These are phyloP conservation scores for Gynochthodes officinalis DNA, from an alignment of 257 asterid genomes.

Conservation along the genomic window DNA sequence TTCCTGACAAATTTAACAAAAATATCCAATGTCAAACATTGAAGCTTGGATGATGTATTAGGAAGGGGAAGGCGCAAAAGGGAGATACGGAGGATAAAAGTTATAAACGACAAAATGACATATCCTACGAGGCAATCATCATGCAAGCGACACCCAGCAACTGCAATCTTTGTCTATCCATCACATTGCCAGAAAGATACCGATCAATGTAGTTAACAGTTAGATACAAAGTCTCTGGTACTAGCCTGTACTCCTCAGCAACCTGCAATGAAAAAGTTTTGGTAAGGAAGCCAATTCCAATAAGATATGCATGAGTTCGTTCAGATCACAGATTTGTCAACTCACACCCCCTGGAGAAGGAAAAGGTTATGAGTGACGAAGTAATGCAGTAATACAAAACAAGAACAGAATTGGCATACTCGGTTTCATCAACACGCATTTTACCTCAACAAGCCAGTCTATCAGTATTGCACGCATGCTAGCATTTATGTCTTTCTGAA, in stretches of 20 bases:
- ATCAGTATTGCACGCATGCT: slow-evolving; percentile 46
- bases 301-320: background rate
- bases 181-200: slow-evolving; percentile 80
- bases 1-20: slow-evolving; percentile 45
- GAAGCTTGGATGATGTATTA: background rate
- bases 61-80: background rate
- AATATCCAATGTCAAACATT: background rate
- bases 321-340: background rate
- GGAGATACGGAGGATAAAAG: background rate
- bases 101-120: background rate
- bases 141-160: slow-evolving; percentile 93
- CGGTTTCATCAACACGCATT: background rate
- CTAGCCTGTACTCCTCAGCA: slow-evolving; percentile 86
- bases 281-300: slow-evolving; percentile 12
- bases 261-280: slow-evolving; percentile 41
- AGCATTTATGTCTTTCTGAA: slow-evolving; percentile 46
- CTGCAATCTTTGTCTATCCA: slow-evolving; percentile 83
- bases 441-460: slow-evolving; percentile 94
- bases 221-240: slow-evolving; percentile 82
- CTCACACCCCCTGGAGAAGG: background rate
- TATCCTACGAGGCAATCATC: slow-evolving; percentile 97
- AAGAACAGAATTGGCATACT: background rate
- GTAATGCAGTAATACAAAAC: background rate
- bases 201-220: slow-evolving; percentile 93
- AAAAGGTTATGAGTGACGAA: no score